Evolutionary conservation across 768 basidiomycete species (phyloP), one percentile per base, ranked within the genome.

Genomic region (Russula dissimulans): DNA sequence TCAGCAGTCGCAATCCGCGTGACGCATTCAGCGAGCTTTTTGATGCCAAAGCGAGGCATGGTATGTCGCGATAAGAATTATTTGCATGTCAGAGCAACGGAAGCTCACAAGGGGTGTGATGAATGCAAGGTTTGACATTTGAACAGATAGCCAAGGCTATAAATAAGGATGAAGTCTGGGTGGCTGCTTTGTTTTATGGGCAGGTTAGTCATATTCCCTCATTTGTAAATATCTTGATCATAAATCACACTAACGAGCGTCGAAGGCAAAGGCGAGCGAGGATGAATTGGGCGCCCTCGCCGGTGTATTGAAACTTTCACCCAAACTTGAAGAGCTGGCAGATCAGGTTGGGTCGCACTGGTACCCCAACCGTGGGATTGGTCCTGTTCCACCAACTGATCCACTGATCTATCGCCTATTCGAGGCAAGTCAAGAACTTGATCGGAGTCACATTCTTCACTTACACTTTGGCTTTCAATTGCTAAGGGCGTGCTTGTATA

Each of bases 381-480:
- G 85, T 7, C 82, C 87, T 3, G 75, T 82, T 56, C 86, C 87
- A 1, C 90, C 89, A 1, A 83, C 79, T 1, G 89, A 91, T 64
- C 89, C 89, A 26, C 81, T 91, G 22, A 76, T 92, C 64, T 92
- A 92, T 71, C 82, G 90, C 36, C 73, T 93, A 59, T 91, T 85
- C 66, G 90, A 92, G 81, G 86, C 85, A 62, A 43, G 72, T 58
- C 5, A 29, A 31, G 56, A 1, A 43, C 57, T 10, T 1, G 8
- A 42, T 42, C 22, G 22, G 22, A 26, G 22, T 43, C n/a, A 42
- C 36, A 1, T 31, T 17, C 17, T 32, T 14, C 4, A 26, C 31
- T 41, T 22, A 59, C 29, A 5, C 11, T 26, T 46, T 41, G 5
- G 22, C 22, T 26, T 26, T 26, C 22, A 26, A 26, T n/a, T n/a